Conservation (phyloP, 345 rosid species). For the Geranium brycei region DNA sequence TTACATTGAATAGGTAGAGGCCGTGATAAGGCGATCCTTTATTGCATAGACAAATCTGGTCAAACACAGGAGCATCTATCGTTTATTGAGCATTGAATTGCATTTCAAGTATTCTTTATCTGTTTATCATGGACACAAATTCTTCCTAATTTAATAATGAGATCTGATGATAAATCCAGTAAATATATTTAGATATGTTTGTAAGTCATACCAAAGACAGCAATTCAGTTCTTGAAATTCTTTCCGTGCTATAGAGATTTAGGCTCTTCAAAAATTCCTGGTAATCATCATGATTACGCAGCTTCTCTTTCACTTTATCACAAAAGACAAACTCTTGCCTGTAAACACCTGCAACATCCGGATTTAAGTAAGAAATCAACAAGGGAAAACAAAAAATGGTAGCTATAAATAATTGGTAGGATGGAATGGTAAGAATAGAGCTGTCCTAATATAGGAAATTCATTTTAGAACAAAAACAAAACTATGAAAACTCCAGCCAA, state of each 20-base stretch:
- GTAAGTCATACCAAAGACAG: constrained; percentile 59
- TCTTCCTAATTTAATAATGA: background rate
- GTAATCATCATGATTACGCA: constrained; percentile 44
- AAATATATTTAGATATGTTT: background rate
- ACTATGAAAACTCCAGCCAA: background rate
- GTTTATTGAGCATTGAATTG: no score
- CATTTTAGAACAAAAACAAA: no score
- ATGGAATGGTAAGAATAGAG: no score
- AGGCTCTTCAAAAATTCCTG: constrained; percentile 86
- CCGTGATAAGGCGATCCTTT: no score
- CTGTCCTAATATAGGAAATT: no score
- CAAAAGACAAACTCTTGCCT: constrained; percentile 69
- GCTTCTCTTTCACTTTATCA: constrained; percentile 73
- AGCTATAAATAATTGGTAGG: background rate
- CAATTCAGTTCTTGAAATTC: constrained; percentile 65
- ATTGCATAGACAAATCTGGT: no score
- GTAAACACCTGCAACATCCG: constrained; percentile 38
- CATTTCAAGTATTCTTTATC: no score
- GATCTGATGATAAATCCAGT: background rate
- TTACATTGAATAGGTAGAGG: no score
- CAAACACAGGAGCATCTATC: no score
- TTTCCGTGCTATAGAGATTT: constrained; percentile 68
- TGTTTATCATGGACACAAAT: no score
- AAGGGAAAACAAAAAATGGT: background rate
- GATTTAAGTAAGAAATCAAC: background rate